A percentile compares a stretch with the other conserved stretches of the same genome.
These are phyloP conservation scores for Ceratopteris richardii DNA, from an alignment of 75 land plant genomes.

Conservation along the genomic window DNA sequence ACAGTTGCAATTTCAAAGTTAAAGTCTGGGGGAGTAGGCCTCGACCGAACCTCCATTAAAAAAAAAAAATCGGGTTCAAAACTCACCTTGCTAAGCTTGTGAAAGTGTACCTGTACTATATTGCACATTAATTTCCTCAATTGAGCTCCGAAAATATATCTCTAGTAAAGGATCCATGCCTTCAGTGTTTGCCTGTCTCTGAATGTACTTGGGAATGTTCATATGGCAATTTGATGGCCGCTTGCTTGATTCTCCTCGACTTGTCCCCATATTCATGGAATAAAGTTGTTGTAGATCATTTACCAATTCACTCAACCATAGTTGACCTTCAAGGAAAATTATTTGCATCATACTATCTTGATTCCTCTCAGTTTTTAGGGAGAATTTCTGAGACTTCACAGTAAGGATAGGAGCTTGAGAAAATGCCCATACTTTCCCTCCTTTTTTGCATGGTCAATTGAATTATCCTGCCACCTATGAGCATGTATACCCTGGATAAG, in stretches of 20 bases:
- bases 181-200: slow-evolving; percentile 32
- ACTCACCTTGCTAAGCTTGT: slow-evolving; percentile 47
- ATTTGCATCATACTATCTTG: slow-evolving; percentile 44
- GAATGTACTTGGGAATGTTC: slow-evolving; percentile 43
- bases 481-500: slow-evolving; percentile 43
- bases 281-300: slow-evolving; percentile 54
- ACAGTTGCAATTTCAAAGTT: no score
- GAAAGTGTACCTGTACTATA: slow-evolving; percentile 12
- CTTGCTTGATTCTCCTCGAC: slow-evolving; percentile 58
- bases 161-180: slow-evolving; percentile 56
- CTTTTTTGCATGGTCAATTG: slow-evolving; percentile 11
- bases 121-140: slow-evolving; percentile 8
- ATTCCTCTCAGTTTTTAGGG: slow-evolving; percentile 35
- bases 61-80: no score
- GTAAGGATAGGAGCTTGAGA: slow-evolving; percentile 4
- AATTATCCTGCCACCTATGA: slow-evolving; percentile 16
- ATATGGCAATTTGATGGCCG: slow-evolving; percentile 50
- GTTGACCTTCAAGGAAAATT: slow-evolving; percentile 51
- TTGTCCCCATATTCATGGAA: slow-evolving; percentile 50
- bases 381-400: slow-evolving; percentile 38
- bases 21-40: no score
- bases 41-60: no score
- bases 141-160: slow-evolving; percentile 29
- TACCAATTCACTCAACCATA: slow-evolving; percentile 70
- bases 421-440: no score